Evolutionary conservation across 2,329 filamentous ascomycete genomes (phyloP), one percentile per base, ranked within the genome.

Genomic region (Setomelanomma holmii): DNA sequence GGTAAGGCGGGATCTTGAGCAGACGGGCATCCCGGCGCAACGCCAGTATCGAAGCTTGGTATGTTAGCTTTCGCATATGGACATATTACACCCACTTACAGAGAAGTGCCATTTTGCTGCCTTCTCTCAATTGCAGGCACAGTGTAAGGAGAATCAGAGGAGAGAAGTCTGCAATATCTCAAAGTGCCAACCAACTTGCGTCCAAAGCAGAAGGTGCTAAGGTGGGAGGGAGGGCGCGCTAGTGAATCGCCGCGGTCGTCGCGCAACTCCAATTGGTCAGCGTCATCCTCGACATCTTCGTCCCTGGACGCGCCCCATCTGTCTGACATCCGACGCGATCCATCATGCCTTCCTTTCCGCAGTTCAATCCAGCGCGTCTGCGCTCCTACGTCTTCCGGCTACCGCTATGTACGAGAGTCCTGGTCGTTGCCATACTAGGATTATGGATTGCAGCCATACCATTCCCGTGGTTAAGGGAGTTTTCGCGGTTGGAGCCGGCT

Each of bases 321-420:
- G 16, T 36, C 34, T 36, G 12, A 36, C 34, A 36, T n/a, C 34
- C 36, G 45, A 53, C 56, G 53, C 55, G 46, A 49, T 49, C 50
- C 59, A 60, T 60, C 50, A 76, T 80, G 56, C 75, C 75, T 41
- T 75, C 78, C 74, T 70, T 81, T 70, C 62, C 82, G 64, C 80
- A 83, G 51, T 88, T 96, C 76, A 93, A 87, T 76, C 85, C 88
- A 24, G 75, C 83, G 55, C 86, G 91, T 63, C 82, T 92, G 65
- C 88, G 91, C 60, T 90, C 90, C 7, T 97, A 96, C 73, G 69
- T 96, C 60, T 81, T 90, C 54, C 88, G 92, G 42, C 81, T 98
- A n/a, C 93, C 95, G 30, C 81, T 98, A 1, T 92, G 95, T 72
- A 97, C 95, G 21, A 86, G 93, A 44, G 75, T 83, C 16, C 83